Percentiles rank a stretch among this genome's conserved stretches.
These are phyloP conservation scores for Chimonanthus praecox DNA, from an alignment of 164 flowering plant genomes.

Conservation along the genomic window DNA sequence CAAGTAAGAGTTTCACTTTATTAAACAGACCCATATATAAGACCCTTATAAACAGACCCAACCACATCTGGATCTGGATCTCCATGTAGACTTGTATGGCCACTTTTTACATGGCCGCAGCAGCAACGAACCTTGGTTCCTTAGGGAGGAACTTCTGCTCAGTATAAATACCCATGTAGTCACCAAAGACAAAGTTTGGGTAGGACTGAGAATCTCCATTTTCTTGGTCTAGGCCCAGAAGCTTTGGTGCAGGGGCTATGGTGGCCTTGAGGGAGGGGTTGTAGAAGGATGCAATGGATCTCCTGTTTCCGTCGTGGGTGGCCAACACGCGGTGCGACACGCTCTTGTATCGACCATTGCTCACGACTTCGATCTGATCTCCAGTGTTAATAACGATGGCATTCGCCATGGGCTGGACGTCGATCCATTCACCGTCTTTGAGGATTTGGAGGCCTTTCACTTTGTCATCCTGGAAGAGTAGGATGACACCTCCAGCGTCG, in stretches of 20 bases:
- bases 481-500: conserved; percentile 86
- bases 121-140: conserved; percentile 86
- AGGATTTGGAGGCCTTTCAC: conserved; percentile 76
- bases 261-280: conserved; percentile 73
- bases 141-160: conserved; percentile 87
- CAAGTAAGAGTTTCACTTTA: background rate
- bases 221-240: conserved; percentile 22
- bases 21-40: background rate
- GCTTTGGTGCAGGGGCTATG: conserved; percentile 67
- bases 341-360: conserved; percentile 89
- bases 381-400: conserved; percentile 88
- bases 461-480: conserved; percentile 81
- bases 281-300: conserved; percentile 89
- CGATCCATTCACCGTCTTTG: conserved; percentile 78
- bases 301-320: conserved; percentile 46
- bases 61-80: background rate
- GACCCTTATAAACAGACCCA: background rate
- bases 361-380: conserved; percentile 85
- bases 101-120: conserved; percentile 15
- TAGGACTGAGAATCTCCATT: conserved; percentile 21
- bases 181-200: conserved; percentile 78
- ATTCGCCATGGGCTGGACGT: conserved; percentile 74
- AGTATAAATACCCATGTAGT: conserved; percentile 73
- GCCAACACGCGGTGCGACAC: conserved; percentile 77
- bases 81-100: background rate